These are phyloP conservation scores for Fusarium decemcellulare DNA, from an alignment of 2,329 filamentous ascomycete species.

Conservation along the genomic window DNA sequence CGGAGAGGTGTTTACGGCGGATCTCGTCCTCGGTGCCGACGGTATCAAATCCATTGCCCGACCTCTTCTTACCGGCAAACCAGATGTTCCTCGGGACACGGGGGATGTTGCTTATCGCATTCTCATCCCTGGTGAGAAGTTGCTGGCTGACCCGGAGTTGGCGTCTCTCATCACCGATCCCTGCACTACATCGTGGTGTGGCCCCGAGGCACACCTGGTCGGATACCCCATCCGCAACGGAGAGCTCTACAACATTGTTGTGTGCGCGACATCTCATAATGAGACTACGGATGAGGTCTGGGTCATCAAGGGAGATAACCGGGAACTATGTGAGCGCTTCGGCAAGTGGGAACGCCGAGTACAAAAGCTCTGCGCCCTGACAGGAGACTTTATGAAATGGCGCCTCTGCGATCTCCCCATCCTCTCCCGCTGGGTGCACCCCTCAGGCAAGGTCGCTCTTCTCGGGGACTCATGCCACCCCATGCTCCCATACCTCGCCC, in stretches of 20 bases:
- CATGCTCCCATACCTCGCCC: conserved; percentile 61
- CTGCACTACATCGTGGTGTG: conserved; percentile 72
- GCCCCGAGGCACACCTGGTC: conserved; percentile 71
- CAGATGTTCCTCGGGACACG: conserved; percentile 66
- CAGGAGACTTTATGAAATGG: conserved; percentile 61
- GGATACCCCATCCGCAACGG: conserved; percentile 73
- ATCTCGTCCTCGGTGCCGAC: conserved; percentile 69
- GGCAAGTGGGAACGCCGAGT: conserved; percentile 53
- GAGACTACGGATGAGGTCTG: conserved; percentile 30
- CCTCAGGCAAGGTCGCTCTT: conserved; percentile 52
- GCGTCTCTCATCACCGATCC: conserved; percentile 66
- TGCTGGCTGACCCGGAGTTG: conserved; percentile 64
- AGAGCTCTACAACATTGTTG: conserved; percentile 73
- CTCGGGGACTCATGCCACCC: conserved; percentile 54
- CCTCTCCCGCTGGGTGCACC: conserved; percentile 58
- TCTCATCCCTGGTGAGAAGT: conserved; percentile 64
- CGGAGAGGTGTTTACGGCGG: background rate
- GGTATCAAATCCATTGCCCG: conserved; percentile 73
- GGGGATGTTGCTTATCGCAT: conserved; percentile 76
- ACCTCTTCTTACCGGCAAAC: conserved; percentile 59
- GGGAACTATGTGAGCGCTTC: conserved; percentile 54
- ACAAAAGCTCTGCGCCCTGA: conserved; percentile 51
- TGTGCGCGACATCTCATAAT: conserved; percentile 47
- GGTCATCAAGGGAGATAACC: conserved; percentile 49
- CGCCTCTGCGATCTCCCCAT: conserved; percentile 59